These are phyloP conservation scores for Myrmaecium sp. DNA, from an alignment of 2,329 filamentous ascomycete genomes.

Conservation along the genomic window DNA sequence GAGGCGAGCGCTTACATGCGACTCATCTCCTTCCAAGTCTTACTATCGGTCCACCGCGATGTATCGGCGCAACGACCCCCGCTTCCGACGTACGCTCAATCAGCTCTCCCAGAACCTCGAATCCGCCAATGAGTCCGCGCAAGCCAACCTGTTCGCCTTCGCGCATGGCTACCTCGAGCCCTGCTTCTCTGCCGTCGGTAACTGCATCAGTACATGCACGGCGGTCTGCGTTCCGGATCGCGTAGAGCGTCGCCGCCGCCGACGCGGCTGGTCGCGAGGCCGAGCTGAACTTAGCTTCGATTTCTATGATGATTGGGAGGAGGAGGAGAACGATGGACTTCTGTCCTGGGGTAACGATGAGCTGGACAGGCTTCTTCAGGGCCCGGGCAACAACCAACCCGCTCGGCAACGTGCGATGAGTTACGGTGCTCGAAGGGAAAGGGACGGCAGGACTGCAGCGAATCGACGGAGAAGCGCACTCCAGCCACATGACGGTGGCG, in stretches of 20 bases:
- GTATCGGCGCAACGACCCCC: constrained; percentile 56
- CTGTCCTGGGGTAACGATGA: constrained; percentile 69
- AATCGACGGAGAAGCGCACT: constrained; percentile 37
- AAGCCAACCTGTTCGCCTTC: constrained; percentile 77
- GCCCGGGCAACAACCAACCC: constrained; percentile 45
- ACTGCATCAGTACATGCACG: constrained; percentile 52
- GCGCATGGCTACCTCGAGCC: constrained; percentile 71
- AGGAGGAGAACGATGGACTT: constrained; percentile 44
- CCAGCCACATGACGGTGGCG: constrained; percentile 30
- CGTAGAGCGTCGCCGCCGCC: constrained; percentile 56
- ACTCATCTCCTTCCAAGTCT: no score
- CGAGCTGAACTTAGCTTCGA: constrained; percentile 77
- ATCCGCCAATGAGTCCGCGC: constrained; percentile 78
- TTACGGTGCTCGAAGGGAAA: constrained; percentile 55
- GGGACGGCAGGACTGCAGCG: constrained; percentile 14
- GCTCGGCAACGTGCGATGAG: constrained; percentile 69
- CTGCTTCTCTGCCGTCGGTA: constrained; percentile 52
- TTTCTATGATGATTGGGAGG: constrained; percentile 96
- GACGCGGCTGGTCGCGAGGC: constrained; percentile 37
- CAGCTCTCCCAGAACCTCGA: constrained; percentile 84
- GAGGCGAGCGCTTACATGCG: no score
- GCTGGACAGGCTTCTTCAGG: constrained; percentile 65
- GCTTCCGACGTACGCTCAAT: constrained; percentile 84
- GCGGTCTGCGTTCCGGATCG: constrained; percentile 54
- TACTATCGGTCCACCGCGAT: constrained; percentile 27